phyloP scores from a whole-genome alignment of 345 rosid genomes.

The Citrus medica region DNA sequence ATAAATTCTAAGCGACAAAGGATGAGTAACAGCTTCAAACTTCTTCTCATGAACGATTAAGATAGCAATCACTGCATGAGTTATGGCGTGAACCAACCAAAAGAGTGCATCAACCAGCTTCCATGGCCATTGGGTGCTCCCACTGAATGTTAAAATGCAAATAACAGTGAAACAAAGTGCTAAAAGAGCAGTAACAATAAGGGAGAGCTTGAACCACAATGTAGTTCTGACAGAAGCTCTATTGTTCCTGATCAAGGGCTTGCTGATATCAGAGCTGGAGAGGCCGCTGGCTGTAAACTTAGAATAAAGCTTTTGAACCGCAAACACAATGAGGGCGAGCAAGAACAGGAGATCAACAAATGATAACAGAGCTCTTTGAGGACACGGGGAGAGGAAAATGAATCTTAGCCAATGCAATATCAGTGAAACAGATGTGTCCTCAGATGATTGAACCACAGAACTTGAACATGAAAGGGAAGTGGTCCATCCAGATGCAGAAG shows the following conservation, averaged over 20 bases:
- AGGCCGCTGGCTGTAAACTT: conserved; percentile 30
- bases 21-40: conserved; percentile 58
- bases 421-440: conserved; percentile 35
- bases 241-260: conserved; percentile 53
- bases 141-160: conserved; percentile 50
- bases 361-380: conserved; percentile 68
- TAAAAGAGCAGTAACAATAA: conserved; percentile 37
- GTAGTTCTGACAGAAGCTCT: conserved; percentile 32
- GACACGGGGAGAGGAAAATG: conserved; percentile 72
- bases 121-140: conserved; percentile 29
- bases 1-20: conserved; percentile 57
- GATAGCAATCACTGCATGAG: conserved; percentile 55
- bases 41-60: conserved; percentile 68
- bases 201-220: conserved; percentile 55
- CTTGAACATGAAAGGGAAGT: conserved; percentile 58
- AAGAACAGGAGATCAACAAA: conserved; percentile 52
- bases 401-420: conserved; percentile 69
- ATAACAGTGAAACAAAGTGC: conserved; percentile 41
- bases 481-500: conserved; percentile 50
- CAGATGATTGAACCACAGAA: conserved; percentile 30
- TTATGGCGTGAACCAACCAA: conserved; percentile 75
- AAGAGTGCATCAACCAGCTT: conserved; percentile 45
- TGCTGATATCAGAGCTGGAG: conserved; percentile 33
- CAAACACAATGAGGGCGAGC: conserved; percentile 42
- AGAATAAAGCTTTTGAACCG: conserved; percentile 42